Evolutionary conservation across 139 green algal species (phyloP).

Genomic region (Haematococcus lacustris): DNA sequence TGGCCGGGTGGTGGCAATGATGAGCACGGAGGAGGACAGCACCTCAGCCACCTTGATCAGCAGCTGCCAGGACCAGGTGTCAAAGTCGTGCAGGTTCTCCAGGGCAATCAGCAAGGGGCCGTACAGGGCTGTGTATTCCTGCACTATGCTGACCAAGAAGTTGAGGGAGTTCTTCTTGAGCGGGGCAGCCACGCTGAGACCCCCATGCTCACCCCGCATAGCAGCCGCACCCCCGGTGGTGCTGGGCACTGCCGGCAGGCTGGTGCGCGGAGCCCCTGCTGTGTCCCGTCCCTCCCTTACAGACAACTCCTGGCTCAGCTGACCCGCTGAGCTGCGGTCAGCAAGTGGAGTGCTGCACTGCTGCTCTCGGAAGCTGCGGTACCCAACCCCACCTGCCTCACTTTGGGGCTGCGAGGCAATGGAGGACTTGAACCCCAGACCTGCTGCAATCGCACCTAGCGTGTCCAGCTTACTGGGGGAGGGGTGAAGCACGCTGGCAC

Average conservation of each 20-base stretch:
- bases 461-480: too few species aligned
- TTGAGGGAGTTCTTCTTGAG: conserved; percentile 29
- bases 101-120: conserved; percentile 55
- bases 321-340: too few species aligned
- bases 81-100: conserved; percentile 69
- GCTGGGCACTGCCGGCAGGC: background rate
- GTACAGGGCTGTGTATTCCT: conserved; percentile 42
- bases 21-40: conserved; percentile 27
- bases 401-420: too few species aligned
- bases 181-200: background rate
- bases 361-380: too few species aligned
- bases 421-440: too few species aligned
- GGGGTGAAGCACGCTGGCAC: too few species aligned
- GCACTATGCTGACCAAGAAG: conserved; percentile 38
- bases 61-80: conserved; percentile 57
- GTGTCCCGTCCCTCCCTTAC: too few species aligned
- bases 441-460: too few species aligned
- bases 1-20: conserved; percentile 48
- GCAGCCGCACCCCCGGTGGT: background rate
- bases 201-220: too few species aligned
- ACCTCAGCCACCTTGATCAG: conserved; percentile 40
- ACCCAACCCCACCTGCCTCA: too few species aligned
- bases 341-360: too few species aligned
- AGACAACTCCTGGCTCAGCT: too few species aligned
- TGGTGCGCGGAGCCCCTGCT: background rate